A percentile compares a stretch with the other conserved stretches of the same genome.
These are phyloP conservation scores for Magnusiomyces tetraspermus DNA, from an alignment of 1,139 yeast genomes.

Conservation along the genomic window DNA sequence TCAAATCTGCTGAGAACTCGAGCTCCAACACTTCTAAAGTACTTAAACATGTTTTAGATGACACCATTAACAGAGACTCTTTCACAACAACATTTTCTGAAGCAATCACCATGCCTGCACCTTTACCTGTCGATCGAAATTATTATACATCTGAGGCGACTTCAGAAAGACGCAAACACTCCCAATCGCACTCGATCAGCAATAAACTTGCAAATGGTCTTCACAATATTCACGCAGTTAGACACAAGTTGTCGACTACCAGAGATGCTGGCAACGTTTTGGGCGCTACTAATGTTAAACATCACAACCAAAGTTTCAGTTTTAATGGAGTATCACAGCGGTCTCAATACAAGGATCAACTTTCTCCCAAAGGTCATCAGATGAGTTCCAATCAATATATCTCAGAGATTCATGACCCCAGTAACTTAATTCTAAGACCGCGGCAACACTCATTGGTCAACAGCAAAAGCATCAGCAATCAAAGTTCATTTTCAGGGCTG, in stretches of 20 bases:
- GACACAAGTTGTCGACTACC: neutral
- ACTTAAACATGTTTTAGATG: neutral
- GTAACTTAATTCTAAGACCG: no score
- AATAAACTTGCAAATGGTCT: neutral
- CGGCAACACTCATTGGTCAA: no score
- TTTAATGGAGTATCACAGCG: no score
- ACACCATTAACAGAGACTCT: neutral
- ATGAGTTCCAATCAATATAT: no score
- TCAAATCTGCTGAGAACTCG: neutral
- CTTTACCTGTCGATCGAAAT: neutral
- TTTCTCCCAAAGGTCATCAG: no score
- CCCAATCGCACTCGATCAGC: neutral
- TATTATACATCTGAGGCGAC: neutral
- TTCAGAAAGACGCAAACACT: neutral
- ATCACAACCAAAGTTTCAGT: no score
- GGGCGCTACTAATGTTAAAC: no score
- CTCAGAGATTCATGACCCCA: no score
- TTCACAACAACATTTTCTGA: conserved; percentile 1
- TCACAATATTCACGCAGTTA: neutral
- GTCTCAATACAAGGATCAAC: no score
- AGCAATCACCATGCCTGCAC: conserved; percentile 3
- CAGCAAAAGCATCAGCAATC: no score
- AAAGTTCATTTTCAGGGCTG: no score
- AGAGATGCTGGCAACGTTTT: no score
- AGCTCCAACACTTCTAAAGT: neutral